phyloP scores from a whole-genome alignment of 2,329 filamentous ascomycete species.

The Epichloe amarillans region DNA sequence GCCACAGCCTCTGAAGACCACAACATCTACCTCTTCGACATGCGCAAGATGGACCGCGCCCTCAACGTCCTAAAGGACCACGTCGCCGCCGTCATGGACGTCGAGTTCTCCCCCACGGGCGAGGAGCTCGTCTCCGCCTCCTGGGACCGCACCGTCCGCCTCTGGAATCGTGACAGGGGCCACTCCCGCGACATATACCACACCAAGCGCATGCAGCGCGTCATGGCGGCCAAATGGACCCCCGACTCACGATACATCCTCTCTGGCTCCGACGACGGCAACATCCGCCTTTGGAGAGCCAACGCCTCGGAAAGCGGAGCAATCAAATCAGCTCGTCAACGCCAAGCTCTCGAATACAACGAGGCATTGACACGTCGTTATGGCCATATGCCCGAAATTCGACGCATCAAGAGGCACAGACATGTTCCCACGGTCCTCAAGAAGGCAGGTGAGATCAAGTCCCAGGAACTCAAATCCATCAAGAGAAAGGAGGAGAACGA shows the following conservation, averaged over 20 bases:
- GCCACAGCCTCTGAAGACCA: slow-evolving; percentile 91
- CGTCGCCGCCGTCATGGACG: slow-evolving; percentile 85
- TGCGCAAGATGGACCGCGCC: slow-evolving; percentile 77
- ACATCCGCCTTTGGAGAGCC: slow-evolving; percentile 74
- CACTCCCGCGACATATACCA: slow-evolving; percentile 91
- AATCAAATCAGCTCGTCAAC: slow-evolving; percentile 71
- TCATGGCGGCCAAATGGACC: slow-evolving; percentile 74
- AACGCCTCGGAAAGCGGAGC: slow-evolving; percentile 73
- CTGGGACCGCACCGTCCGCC: slow-evolving; percentile 70
- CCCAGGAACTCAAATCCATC: slow-evolving; percentile 72
- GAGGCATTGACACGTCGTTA: slow-evolving; percentile 71
- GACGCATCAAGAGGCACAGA: slow-evolving; percentile 77
- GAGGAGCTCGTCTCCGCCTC: slow-evolving; percentile 85
- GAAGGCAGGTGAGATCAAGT: slow-evolving; percentile 93
- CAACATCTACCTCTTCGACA: slow-evolving; percentile 80
- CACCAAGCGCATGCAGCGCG: slow-evolving; percentile 94
- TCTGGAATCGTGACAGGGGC: slow-evolving; percentile 70
- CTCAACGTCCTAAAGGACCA: slow-evolving; percentile 85
- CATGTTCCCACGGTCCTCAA: slow-evolving; percentile 88
- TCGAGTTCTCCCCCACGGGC: slow-evolving; percentile 89
- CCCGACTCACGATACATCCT: slow-evolving; percentile 84
- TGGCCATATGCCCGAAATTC: slow-evolving; percentile 91
- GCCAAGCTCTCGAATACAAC: slow-evolving; percentile 86
- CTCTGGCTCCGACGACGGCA: slow-evolving; percentile 86
- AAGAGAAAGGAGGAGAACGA: slow-evolving; percentile 92